Evolutionary conservation across 116 monocot species (phyloP), one percentile per base, ranked within the genome.

Genomic region (Zostera marina): DNA sequence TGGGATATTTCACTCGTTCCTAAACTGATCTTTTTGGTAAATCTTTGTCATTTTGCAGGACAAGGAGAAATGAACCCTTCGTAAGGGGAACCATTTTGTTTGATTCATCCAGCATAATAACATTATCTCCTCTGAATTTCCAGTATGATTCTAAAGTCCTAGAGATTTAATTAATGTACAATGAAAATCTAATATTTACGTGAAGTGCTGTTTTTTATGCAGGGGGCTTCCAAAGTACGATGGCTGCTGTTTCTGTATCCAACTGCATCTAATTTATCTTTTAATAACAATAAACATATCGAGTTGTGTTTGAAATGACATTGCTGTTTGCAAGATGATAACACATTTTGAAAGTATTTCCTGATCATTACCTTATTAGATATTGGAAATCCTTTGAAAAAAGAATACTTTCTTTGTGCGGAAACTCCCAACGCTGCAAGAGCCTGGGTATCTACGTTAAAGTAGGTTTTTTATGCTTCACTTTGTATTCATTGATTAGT

Each of bases 211-310:
- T 42, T 11, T 52, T 68, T 66, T 21, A 60, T 86, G 72, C 82
- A 98, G 98, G 61, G 85, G 86, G 32, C 74, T 86, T 13, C 82
- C 90, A 56, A 98, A 98, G 67, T 98, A 90, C 71, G 85, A 98
- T 58, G 90, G 98, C 54, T 98, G 98, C 63, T 89, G 98, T 77
- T 90, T 98, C 20, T 98, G 98, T 98, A 98, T 98, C 98, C 98
- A 43, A 25, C 40, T 11, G n/a, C 17, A 10, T 61, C 7, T 55
- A 55, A 11, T 25, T 55, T 32, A 55, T 5, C 26, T 32, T 42
- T 42, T 21, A 16, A 21, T 21, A 19, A 13, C 20, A 59, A 42
- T 43, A 17, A 42, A 22, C 11, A 10, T 42, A 4, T 17, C 17
- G 41, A 5, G 17, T 42, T 11, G 1, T 5, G 38, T 58, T 55